These are phyloP conservation scores for Rehmannia glutinosa DNA, from an alignment of 257 asterid genomes.

Conservation along the genomic window DNA sequence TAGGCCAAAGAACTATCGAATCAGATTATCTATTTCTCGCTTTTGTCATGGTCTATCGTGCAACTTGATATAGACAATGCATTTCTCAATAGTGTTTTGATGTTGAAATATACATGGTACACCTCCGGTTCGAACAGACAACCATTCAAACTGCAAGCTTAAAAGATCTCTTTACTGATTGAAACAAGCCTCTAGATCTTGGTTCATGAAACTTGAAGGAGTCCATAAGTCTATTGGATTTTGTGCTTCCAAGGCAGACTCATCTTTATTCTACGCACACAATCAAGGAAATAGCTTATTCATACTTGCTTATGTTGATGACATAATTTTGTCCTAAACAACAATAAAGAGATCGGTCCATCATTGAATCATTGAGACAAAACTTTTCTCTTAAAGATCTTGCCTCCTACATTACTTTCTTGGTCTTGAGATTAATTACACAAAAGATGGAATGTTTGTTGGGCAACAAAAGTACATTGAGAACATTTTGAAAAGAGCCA, in stretches of 20 bases:
- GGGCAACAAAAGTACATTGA: too few relatives aligned
- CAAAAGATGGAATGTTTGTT: too few relatives aligned
- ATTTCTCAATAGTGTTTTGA: background rate
- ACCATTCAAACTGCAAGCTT: background rate
- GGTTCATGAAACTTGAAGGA: background rate
- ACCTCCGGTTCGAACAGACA: background rate
- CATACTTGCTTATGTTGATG: background rate
- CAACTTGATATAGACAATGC: too few relatives aligned
- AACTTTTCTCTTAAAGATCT: too few relatives aligned
- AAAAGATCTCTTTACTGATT: background rate
- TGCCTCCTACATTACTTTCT: too few relatives aligned
- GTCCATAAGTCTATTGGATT: background rate
- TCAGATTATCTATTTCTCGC: background rate
- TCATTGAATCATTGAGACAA: too few relatives aligned
- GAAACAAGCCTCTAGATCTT: background rate
- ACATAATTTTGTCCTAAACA: too few relatives aligned
- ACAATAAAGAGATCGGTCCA: too few relatives aligned
- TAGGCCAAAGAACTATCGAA: background rate
- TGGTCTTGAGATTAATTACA: too few relatives aligned
- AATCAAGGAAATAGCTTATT: background rate
- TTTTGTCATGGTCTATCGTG: background rate
- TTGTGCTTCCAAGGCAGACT: background rate
- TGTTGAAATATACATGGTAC: background rate
- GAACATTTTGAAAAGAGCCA: too few relatives aligned
- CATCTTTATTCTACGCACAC: background rate